Conservation (phyloP, 1,284 basidiomycete genomes). For the Cutaneotrichosporon curvatum region DNA sequence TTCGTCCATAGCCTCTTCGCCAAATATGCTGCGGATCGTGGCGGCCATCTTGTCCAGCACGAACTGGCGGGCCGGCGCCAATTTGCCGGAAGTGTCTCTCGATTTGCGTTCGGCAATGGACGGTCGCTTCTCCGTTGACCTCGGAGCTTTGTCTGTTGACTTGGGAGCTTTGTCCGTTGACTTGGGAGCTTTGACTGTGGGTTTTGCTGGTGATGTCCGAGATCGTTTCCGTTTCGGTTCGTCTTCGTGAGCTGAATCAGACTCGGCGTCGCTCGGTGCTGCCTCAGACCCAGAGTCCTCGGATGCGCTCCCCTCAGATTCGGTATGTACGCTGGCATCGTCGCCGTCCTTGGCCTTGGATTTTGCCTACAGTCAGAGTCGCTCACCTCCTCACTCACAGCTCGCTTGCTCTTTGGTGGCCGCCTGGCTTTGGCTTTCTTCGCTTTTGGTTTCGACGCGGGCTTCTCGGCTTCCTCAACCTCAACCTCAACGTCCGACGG, state of each 20-base stretch:
- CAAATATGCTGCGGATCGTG: constrained; percentile 25
- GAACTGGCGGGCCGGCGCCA: constrained; percentile 32
- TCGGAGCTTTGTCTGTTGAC: not conserved
- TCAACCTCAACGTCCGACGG: constrained; percentile 18
- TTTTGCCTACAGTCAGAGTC: constrained; percentile 2
- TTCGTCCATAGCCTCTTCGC: constrained; percentile 14
- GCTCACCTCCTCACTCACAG: not conserved
- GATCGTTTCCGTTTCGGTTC: not conserved
- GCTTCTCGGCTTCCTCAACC: not conserved
- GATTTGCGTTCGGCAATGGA: constrained; percentile 3
- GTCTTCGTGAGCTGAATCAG: not conserved
- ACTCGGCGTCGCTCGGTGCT: constrained; percentile 3
- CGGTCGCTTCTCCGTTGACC: not conserved
- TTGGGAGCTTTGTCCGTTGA: constrained; percentile 1
- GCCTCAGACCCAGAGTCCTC: constrained; percentile 9
- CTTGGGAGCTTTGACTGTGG: not conserved
- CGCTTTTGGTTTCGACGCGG: not conserved
- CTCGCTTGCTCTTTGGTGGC: not conserved
- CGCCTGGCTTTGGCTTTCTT: not conserved
- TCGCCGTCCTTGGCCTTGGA: not conserved
- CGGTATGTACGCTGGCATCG: not conserved
- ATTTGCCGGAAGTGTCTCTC: constrained; percentile 1
- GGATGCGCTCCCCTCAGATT: not conserved
- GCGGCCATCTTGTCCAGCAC: constrained; percentile 29
- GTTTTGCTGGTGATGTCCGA: not conserved